Evolutionary conservation across 2,329 filamentous ascomycete species (phyloP).

Genomic region (Pestalotiopsis sp.): DNA sequence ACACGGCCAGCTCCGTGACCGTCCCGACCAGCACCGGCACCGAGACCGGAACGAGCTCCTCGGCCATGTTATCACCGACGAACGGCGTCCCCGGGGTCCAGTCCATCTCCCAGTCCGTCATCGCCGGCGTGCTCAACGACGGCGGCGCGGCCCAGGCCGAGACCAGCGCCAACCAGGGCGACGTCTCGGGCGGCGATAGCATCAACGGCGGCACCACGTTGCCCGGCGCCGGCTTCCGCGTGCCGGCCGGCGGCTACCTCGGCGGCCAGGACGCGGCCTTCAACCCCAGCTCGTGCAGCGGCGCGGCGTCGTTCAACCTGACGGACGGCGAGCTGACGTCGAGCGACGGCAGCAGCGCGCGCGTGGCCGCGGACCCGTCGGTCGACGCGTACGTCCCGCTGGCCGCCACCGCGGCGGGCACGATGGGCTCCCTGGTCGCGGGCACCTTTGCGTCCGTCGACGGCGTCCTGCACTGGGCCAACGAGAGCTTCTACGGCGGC

Average conservation of each 20-base stretch:
- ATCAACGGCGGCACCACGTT: constrained; percentile 1
- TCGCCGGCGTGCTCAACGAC: background rate
- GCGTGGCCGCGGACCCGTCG: constrained; percentile 17
- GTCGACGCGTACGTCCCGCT: constrained; percentile 19
- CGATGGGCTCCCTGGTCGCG: constrained; percentile 11
- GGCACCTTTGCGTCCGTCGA: constrained; percentile 20
- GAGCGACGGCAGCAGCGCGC: constrained; percentile 13
- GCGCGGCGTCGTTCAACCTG: constrained; percentile 25
- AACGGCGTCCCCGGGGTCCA: background rate
- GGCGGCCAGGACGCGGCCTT: constrained; percentile 18
- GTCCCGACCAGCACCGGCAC: background rate
- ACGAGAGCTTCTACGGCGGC: constrained; percentile 22
- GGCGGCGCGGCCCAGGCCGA: background rate
- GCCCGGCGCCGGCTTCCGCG: background rate
- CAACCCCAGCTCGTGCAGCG: constrained; percentile 21
- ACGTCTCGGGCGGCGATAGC: background rate
- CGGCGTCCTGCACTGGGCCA: constrained; percentile 26
- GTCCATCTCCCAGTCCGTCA: background rate
- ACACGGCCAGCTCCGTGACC: background rate
- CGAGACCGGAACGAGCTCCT: background rate
- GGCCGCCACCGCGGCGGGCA: constrained; percentile 10
- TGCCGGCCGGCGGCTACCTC: constrained; percentile 19
- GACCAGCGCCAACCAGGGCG: constrained; percentile 7
- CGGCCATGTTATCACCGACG: background rate
- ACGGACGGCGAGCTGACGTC: constrained; percentile 18